Base-by-base conservation (phyloP, 2,329 filamentous ascomycete species). In the Penicillium polonicum region DNA sequence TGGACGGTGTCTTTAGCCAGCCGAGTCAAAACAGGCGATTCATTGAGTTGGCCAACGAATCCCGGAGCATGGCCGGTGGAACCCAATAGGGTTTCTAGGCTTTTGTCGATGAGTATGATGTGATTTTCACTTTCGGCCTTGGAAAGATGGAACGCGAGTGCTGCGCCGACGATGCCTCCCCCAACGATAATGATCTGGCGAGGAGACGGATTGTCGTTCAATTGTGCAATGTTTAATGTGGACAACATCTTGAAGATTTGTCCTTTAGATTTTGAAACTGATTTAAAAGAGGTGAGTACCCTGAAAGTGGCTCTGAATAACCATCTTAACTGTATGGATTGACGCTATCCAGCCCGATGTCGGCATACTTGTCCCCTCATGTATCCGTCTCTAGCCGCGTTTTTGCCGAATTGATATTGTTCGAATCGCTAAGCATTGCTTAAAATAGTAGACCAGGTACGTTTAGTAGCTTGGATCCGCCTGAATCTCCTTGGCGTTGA, bases 1-100 rank as follows among this genome's bases (percentile, higher is more conserved):
- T 60, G 60, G 7, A 72, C 69, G 0, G 63, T 72, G 5, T 72
- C 67, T 25, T 69, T 64, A 0, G 72, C 71, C 5, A 75, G 64
- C 12, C 51, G 65, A 1, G 72, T 74, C 13, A 74, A 58, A 2
- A 68, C 62, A 1, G 65, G 38, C 8, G 68, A 71, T 43, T 72
- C 69, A 41, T 74, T 75, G 52, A 68, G 70, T 54, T 75, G 70
- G 23, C 72, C 72, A 6, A 75, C 64, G 27, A 74, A 72, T 1
- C 72, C 72, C 6, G 73, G 73, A 4, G 72, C 71, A 52, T 70
- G 62, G 17, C 68, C 69, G 0, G 72, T 75, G 9, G 73, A 75
- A 7, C 71, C 72, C 15, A 64, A 56, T 6, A 69, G 51, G 0
- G 59, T 44, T 6, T 60, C 58, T 8, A 71, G 58, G 9, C 67